Evolutionary conservation across 2,329 filamentous ascomycete species (phyloP).

Genomic region (Aureobasidium sp.): DNA sequence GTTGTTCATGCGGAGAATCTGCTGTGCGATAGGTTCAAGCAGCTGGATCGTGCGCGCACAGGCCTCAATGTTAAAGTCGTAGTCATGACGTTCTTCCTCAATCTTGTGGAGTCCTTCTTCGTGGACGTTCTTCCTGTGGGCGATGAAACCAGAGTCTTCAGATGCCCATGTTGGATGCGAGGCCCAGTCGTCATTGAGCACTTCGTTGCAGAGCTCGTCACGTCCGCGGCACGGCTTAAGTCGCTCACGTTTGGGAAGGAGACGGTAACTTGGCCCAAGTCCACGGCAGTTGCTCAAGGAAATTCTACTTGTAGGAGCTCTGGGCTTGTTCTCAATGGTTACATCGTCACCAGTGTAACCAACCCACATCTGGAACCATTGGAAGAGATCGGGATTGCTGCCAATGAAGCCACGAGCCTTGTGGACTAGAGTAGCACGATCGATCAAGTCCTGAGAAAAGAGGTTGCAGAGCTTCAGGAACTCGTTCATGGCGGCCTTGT

Average conservation of each 20-base stretch:
- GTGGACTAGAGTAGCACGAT: slow-evolving; percentile 71
- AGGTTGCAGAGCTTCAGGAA: slow-evolving; percentile 96
- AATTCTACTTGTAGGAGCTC: slow-evolving; percentile 70
- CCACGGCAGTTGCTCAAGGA: slow-evolving; percentile 91
- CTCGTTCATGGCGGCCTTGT: slow-evolving; percentile 86
- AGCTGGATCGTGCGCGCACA: slow-evolving; percentile 93
- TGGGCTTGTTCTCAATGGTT: slow-evolving; percentile 67
- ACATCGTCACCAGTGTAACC: slow-evolving; percentile 69
- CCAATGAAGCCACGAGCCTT: slow-evolving; percentile 82
- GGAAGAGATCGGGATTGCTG: slow-evolving; percentile 79
- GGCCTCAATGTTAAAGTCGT: slow-evolving; percentile 96
- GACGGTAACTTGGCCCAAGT: slow-evolving; percentile 89
- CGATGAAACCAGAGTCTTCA: slow-evolving; percentile 95
- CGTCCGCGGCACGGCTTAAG: slow-evolving; percentile 88
- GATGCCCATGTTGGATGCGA: slow-evolving; percentile 98
- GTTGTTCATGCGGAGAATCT: slow-evolving; percentile 68
- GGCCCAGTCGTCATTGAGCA: slow-evolving; percentile 96
- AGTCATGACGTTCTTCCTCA: slow-evolving; percentile 96
- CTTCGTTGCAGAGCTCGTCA: slow-evolving; percentile 86
- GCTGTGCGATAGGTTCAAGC: slow-evolving; percentile 85
- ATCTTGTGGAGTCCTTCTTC: slow-evolving; percentile 94
- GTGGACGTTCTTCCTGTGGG: slow-evolving; percentile 90
- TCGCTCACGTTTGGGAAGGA: slow-evolving; percentile 83
- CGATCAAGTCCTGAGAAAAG: slow-evolving; percentile 87
- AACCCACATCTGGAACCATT: slow-evolving; percentile 79